Base-by-base conservation (phyloP, 176 grass and related monocot species). In the bread wheat (Triticum aestivum) region DNA sequence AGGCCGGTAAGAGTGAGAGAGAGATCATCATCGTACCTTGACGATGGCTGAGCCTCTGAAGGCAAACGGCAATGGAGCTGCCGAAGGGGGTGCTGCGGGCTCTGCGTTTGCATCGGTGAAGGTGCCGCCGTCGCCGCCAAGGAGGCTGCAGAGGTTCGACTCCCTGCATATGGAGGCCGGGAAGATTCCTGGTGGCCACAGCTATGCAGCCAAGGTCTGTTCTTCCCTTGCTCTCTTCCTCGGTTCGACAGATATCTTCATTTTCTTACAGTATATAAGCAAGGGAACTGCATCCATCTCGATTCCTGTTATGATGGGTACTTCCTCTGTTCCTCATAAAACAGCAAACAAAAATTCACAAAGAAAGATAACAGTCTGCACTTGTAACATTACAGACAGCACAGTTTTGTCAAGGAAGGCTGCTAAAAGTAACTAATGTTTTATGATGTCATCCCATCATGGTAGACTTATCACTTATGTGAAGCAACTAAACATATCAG, bases 141-240 rank as follows among this genome's bases (percentile, higher is more conserved):
- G 63, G 70, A 87, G 84, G 76, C 69, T 92, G 58, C 83, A 87
- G 59, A 85, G 88, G 68, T 84, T 69, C 18, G 91, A 92, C 65
- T 92, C 91, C 12, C 84, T 92, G 84, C 88, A 92, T 41, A 89
- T 87, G n/a, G 91, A 92, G 38, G 91, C 91, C 27, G 88, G 80
- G 68, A 87, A 54, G 65, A 70, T 92, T 56, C 85, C 82, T 15
- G 72, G 85, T 34, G 49, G 84, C 51, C 70, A 52, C 21, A 85
- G 68, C 72, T 76, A 81, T 77, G 68, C 47, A 21, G 61, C 84
- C 83, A 90, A 92, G 91, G 91, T 92, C 12, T 70, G 72, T 65
- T 87, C 74, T 67, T 58, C 80, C 59, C 34, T 5, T 84, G 13
- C 41, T 84, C 52, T 87, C 54, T 77, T 73, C 45, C 61, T 38